Evolutionary conservation across 805 yeast genomes (phyloP), one percentile per base, ranked within the genome.

Genomic region (Kluyveromyces dobzhanskii): DNA sequence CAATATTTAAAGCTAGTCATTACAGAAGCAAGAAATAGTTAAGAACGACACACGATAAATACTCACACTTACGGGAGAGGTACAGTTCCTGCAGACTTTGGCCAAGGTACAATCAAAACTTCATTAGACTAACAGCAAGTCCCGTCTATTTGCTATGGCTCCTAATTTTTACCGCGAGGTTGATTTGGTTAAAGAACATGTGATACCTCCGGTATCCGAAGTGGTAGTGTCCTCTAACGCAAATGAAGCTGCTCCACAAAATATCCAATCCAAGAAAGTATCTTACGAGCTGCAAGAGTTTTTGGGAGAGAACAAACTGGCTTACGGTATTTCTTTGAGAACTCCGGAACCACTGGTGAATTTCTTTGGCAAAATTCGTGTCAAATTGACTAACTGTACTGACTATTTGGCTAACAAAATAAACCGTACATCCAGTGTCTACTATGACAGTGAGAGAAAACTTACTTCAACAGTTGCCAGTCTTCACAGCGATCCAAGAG

Each of bases 401-500:
- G 41, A 44, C 5, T 39, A 35, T 3, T 59, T 63, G 0, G 51
- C 59, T 35, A 37, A 44, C 4, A 64, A 61, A 38, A 57, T 73
- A 33, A 66, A 73, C 44, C 57, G 65, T 14, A 65, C 67, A 4
- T 70, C 76, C 25, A 50, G 61, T 27, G 58, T 61, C 14, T 71
- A 70, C 44, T 66, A 70, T 49, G 54, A 60, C 21, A 63, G 68
- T 2, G 85, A 79, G 54, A 65, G 74, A 47, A 57, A 65, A 38
- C 66, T 78, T 17, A 68, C 79, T 3, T 51, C 61, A 17, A 72
- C 78, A n/a, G 56, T 76, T 11, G 64, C 76, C 23, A 61, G 64
- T 13, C 61, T 78, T 41, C 84, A 75, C 53, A 52, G 54, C 3
- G 73, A 72, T 48, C 74, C 67, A 46, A 61, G 62, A 35, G 85